Evolutionary conservation across 257 asterid species (phyloP), one percentile per base, ranked within the genome.

Genomic region (Avicennia marina): DNA sequence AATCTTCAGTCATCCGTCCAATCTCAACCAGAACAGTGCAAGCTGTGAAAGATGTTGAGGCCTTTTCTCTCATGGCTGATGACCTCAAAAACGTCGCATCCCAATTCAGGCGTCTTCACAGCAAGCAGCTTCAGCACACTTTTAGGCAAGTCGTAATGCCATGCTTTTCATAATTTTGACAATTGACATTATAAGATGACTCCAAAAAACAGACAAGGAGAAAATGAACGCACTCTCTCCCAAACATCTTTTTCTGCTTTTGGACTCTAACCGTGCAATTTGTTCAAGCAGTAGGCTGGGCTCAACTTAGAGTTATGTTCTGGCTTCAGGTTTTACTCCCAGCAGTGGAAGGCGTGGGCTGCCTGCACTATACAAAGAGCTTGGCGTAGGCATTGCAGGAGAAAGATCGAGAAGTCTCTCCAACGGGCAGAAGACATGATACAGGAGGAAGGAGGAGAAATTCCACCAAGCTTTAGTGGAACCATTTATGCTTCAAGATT

Each of bases 331-430:
- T 86, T 82, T 40, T 89, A 89, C 74, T 93, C 99, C 0, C 97
- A 86, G 66, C 97, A 93, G 49, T 93, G 99, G 99, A 74, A 96
- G 74, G 80, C 91, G 15, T 93, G 96, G 97, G 99, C 99, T 0
- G 99, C 99, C 48, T 82, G 95, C 66, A 86, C 84, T 41, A 68
- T 93, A 60, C 99, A 93, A 66, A 97, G 95, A 7, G 97, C 96
- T 1, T 93, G 96, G 97, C 75, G 89, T n/a, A 80, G 97, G 2
- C 72, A 78, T 49, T 53, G 81, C 17, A 68, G 96, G 71, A 89
- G 81, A 83, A 93, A 82, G 78, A 56, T 82, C 2, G 99, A 93
- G 44, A 96, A 89, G 50, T 80, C 96, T 24, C 78, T 93, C 0
- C 75, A 80, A 1, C 85, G 80, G 31, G 96, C 89, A 74, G 97